phyloP scores from a whole-genome alignment of 2,329 filamentous ascomycete species.

The Pseudogymnoascus sp. region DNA sequence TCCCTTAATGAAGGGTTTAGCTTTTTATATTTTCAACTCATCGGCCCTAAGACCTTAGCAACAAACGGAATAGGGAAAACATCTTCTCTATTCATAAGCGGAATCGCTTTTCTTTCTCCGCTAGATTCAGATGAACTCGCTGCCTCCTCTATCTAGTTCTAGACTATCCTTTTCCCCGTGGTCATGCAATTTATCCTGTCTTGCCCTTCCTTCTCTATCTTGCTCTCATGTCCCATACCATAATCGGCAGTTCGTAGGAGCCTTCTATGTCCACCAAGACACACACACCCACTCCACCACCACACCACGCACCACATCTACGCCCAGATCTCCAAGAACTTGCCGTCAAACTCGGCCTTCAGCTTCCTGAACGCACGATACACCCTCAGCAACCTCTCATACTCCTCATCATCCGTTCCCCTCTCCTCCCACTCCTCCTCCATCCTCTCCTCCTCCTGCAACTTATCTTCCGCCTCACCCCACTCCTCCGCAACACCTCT shows the following conservation, averaged over 20 bases:
- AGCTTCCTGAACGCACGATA: conserved; percentile 49
- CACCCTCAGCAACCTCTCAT: conserved; percentile 43
- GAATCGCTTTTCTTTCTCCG: neutral
- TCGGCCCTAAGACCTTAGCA: neutral
- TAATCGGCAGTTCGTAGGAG: neutral
- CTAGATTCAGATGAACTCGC: neutral
- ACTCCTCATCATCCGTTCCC: conserved; percentile 30
- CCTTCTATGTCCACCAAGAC: neutral
- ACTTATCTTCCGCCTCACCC: conserved; percentile 34
- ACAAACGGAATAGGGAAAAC: neutral
- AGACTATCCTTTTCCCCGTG: neutral
- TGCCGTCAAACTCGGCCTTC: conserved; percentile 52
- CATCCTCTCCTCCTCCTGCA: conserved; percentile 27
- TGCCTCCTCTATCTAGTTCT: neutral
- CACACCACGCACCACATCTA: conserved; percentile 25
- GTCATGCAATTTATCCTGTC: neutral
- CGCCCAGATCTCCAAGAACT: conserved; percentile 55
- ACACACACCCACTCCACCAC: neutral
- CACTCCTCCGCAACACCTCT: conserved; percentile 42
- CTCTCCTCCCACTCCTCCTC: conserved; percentile 27
- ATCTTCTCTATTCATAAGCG: neutral
- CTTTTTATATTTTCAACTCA: too few relatives aligned
- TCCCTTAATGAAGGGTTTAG: neutral
- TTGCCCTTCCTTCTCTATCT: neutral
- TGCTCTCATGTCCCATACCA: neutral